Conservation (phyloP, 805 yeast genomes). For the Clavispora fructus region DNA sequence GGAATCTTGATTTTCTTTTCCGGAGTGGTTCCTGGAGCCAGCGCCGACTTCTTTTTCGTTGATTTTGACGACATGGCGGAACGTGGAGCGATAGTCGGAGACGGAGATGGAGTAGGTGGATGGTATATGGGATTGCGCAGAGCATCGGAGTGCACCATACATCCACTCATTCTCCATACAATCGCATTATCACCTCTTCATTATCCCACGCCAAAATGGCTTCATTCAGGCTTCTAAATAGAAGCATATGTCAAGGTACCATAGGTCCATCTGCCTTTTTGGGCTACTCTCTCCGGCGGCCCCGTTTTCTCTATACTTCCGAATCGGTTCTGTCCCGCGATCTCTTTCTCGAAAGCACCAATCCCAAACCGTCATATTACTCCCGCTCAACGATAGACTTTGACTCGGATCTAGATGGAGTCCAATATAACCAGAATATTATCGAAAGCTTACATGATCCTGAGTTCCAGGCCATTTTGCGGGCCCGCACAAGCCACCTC, state of each 20-base stretch:
- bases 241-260: too few species aligned
- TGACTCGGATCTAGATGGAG: background rate
- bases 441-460: constrained; percentile 8
- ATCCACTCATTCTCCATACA: background rate
- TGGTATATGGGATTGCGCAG: background rate
- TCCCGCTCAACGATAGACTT: constrained; percentile 13
- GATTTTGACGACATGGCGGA: constrained; percentile 15
- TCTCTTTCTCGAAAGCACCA: constrained; percentile 14
- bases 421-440: background rate
- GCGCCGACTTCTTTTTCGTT: constrained; percentile 21
- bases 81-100: background rate
- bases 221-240: background rate
- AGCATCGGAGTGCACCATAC: background rate
- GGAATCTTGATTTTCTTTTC: constrained; percentile 37
- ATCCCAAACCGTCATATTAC: constrained; percentile 12
- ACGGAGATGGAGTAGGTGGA: background rate
- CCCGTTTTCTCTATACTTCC: constrained; percentile 2
- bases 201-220: too few species aligned
- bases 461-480: constrained; percentile 5
- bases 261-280: too few species aligned
- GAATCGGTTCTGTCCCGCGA: constrained; percentile 22
- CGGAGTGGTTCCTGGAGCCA: constrained; percentile 15
- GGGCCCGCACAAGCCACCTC: constrained; percentile 13
- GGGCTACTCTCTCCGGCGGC: too few species aligned
- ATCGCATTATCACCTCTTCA: background rate